Conservation (phyloP, 208 protist genomes). For the Trypanosoma rangeli region DNA sequence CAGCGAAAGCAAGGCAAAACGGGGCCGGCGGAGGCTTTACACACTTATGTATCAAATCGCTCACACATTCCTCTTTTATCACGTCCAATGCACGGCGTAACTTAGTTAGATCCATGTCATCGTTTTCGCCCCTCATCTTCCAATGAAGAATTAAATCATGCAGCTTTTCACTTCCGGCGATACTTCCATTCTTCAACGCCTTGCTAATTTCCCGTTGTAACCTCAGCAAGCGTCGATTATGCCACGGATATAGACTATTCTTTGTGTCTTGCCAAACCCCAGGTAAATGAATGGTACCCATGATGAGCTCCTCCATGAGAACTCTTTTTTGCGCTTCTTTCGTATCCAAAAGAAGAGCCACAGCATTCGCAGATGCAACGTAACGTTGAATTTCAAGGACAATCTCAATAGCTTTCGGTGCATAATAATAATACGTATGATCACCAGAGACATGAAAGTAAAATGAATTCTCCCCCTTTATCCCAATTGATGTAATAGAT, state of each 20-base stretch:
- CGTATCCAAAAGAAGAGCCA: slow-evolving; percentile 12
- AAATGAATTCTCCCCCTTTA: slow-evolving; percentile 25
- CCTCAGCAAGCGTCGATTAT: neutral
- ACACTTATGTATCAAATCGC: slow-evolving; percentile 3
- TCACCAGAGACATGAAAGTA: slow-evolving; percentile 22
- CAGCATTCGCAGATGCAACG: slow-evolving; percentile 25
- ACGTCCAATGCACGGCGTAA: neutral
- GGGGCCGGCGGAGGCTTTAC: neutral
- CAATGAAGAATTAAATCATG: neutral
- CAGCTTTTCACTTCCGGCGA: slow-evolving; percentile 14
- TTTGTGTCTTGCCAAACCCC: neutral
- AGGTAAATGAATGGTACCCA: slow-evolving; percentile 16
- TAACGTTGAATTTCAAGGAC: slow-evolving; percentile 25
- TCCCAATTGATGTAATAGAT: slow-evolving; percentile 21
- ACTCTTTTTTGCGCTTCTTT: neutral
- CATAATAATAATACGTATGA: slow-evolving; percentile 32
- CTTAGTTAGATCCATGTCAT: slow-evolving; percentile 12
- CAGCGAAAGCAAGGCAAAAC: neutral
- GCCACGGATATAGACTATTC: neutral
- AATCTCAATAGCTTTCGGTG: slow-evolving; percentile 27
- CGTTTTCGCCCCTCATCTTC: slow-evolving; percentile 4
- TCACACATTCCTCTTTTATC: slow-evolving; percentile 8
- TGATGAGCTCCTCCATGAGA: slow-evolving; percentile 20
- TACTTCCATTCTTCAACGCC: neutral
- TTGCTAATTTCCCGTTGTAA: slow-evolving; percentile 9